Conservation (phyloP, 805 yeast species). For the Maudiozyma turicensis region DNA sequence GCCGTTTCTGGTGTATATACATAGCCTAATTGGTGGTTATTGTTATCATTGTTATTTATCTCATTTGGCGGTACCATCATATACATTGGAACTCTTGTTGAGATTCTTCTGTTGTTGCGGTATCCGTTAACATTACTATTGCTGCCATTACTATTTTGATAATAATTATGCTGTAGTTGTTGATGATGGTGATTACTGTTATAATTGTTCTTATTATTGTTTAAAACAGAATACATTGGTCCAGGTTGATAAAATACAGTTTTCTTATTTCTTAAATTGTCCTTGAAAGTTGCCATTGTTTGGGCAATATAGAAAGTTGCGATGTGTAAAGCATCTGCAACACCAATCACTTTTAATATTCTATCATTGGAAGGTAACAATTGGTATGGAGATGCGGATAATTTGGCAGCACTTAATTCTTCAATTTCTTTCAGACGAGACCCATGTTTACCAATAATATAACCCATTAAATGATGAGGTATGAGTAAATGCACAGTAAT, state of each 20-base stretch:
- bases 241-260: constrained; percentile 27
- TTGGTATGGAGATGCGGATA: constrained; percentile 63
- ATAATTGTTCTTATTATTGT: constrained; percentile 5
- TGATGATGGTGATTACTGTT: too few species aligned
- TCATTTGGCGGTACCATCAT: constrained; percentile 5
- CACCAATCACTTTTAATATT: constrained; percentile 59
- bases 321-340: constrained; percentile 79
- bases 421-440: constrained; percentile 70
- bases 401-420: constrained; percentile 66
- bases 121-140: not conserved
- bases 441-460: constrained; percentile 71
- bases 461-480: constrained; percentile 75
- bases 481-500: constrained; percentile 52
- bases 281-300: constrained; percentile 51
- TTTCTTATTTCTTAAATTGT: constrained; percentile 38
- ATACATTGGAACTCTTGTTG: constrained; percentile 10
- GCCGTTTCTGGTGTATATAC: constrained; percentile 21
- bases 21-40: constrained; percentile 1
- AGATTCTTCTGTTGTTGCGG: constrained; percentile 10
- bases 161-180: not conserved
- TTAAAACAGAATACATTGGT: constrained; percentile 20
- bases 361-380: constrained; percentile 74
- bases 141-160: not conserved
- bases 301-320: constrained; percentile 69
- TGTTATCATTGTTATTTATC: not conserved